Conservation (phyloP, 108 stramenopile genomes). For the Fragilaria crotonensis region DNA sequence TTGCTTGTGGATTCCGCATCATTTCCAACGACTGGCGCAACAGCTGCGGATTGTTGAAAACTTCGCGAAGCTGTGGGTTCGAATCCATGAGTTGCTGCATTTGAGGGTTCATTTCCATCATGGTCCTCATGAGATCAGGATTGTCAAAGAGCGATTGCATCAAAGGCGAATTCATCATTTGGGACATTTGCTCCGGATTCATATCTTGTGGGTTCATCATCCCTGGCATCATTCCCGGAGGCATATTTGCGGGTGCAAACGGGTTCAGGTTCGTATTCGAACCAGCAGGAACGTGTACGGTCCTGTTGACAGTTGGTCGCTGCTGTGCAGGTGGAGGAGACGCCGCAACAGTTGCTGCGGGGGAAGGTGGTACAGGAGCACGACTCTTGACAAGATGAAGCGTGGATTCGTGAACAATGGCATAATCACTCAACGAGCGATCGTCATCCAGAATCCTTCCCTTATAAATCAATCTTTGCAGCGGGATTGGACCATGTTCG, state of each 20-base stretch:
- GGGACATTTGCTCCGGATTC: constrained; percentile 57
- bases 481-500: constrained; percentile 32
- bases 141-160: constrained; percentile 79
- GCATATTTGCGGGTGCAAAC: constrained; percentile 1
- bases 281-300: not conserved
- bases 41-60: constrained; percentile 82
- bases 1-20: constrained; percentile 86
- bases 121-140: constrained; percentile 81
- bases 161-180: constrained; percentile 81
- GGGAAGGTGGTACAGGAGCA: constrained; percentile 9
- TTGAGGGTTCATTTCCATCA: constrained; percentile 90
- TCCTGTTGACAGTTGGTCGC: constrained; percentile 3
- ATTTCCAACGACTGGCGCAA: constrained; percentile 88
- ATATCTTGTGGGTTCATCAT: constrained; percentile 19
- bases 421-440: constrained; percentile 53
- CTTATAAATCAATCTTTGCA: constrained; percentile 90
- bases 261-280: constrained; percentile 1
- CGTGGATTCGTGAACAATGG: constrained; percentile 32
- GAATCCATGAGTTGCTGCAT: constrained; percentile 78
- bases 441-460: constrained; percentile 88
- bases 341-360: constrained; percentile 14
- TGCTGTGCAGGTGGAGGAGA: constrained; percentile 12
- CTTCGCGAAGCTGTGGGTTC: constrained; percentile 87
- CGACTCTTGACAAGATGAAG: constrained; percentile 65
- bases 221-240: constrained; percentile 1